Conservation (phyloP, 2,329 filamentous ascomycete species). For the Chalara sp. region DNA sequence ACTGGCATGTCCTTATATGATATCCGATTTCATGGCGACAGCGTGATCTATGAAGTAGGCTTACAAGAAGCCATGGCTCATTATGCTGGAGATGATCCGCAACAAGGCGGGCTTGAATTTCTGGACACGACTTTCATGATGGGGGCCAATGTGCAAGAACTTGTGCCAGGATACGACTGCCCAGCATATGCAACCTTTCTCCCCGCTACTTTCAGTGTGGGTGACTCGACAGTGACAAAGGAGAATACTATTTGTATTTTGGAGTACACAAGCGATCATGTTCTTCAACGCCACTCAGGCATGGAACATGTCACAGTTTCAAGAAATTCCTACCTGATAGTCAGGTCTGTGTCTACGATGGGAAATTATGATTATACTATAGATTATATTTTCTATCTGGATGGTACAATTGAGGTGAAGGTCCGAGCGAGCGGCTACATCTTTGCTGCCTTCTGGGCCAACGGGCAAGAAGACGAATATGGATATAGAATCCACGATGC, state of each 20-base stretch:
- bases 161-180: conserved; percentile 24
- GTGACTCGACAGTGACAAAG: conserved; percentile 23
- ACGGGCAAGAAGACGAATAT: conserved; percentile 33
- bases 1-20: conserved; percentile 1
- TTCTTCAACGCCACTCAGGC: conserved; percentile 31
- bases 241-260: conserved; percentile 37
- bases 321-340: conserved; percentile 26
- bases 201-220: conserved; percentile 14
- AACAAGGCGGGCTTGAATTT: conserved; percentile 16
- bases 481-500: conserved; percentile 43
- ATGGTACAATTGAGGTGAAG: conserved; percentile 37
- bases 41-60: conserved; percentile 1
- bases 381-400: conserved; percentile 33
- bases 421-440: conserved; percentile 47
- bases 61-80: conserved; percentile 33
- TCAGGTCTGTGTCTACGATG: conserved; percentile 32
- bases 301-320: conserved; percentile 15
- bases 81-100: conserved; percentile 22
- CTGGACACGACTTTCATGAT: conserved; percentile 26
- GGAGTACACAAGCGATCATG: conserved; percentile 32
- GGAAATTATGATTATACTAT: conserved; percentile 38
- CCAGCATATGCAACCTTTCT: conserved; percentile 23
- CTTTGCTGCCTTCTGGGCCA: conserved; percentile 36
- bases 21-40: conserved; percentile 1
- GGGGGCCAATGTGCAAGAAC: conserved; percentile 21